phyloP scores from a whole-genome alignment of 352 stramenopile genomes.

The Hyaloperonospora arabidopsidis region DNA sequence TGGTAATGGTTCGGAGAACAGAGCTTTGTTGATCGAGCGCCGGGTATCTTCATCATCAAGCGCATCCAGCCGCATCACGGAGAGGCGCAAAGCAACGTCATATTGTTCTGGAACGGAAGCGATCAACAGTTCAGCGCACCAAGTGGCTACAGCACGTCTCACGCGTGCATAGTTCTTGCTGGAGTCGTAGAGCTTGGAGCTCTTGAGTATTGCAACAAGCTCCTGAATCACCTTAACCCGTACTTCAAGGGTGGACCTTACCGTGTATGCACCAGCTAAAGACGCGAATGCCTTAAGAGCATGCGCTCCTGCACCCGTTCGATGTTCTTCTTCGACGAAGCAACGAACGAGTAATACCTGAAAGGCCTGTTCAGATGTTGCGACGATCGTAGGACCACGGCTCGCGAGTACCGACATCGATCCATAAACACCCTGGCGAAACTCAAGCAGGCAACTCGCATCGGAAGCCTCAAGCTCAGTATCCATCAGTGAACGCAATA shows the following conservation, averaged over 20 bases:
- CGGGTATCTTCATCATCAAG: conserved; percentile 41
- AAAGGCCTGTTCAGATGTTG: conserved; percentile 53
- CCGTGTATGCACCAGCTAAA: conserved; percentile 37
- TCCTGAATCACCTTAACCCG: conserved; percentile 39
- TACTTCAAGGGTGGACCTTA: conserved; percentile 20
- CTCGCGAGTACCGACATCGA: conserved; percentile 37
- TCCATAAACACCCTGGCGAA: conserved; percentile 61
- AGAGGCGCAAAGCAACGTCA: conserved; percentile 47
- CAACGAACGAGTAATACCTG: conserved; percentile 65
- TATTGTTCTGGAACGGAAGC: conserved; percentile 13
- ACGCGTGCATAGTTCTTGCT: conserved; percentile 59
- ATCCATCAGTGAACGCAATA: conserved; percentile 58
- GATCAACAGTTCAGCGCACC: conserved; percentile 40
- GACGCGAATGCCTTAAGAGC: conserved; percentile 59
- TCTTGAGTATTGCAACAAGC: conserved; percentile 44
- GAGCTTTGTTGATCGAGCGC: conserved; percentile 26
- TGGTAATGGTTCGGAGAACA: conserved; percentile 43
- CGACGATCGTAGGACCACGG: conserved; percentile 35
- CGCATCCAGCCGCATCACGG: conserved; percentile 38
- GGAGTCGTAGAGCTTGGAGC: conserved; percentile 51
- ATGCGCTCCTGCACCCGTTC: conserved; percentile 42
- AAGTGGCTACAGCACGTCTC: conserved; percentile 46
- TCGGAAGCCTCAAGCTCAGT: conserved; percentile 40
- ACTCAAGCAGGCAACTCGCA: conserved; percentile 39
- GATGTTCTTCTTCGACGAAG: conserved; percentile 44